Evolutionary conservation across 257 asterid genomes (phyloP).

Genomic region (Solanum sejunctum): DNA sequence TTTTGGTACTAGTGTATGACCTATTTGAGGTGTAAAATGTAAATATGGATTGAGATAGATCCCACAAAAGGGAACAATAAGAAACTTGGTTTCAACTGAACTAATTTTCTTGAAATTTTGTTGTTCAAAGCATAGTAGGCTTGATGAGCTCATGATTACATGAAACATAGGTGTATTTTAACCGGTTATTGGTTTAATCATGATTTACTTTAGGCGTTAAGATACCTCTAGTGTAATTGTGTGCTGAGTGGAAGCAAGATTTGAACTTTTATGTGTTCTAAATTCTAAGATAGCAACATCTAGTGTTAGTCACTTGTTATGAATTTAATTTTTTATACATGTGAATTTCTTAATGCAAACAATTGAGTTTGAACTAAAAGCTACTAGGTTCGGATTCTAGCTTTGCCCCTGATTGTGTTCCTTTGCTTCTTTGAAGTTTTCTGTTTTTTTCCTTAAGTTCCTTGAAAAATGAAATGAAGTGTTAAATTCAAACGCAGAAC

Average conservation of each 20-base stretch:
- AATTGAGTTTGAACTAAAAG: not conserved
- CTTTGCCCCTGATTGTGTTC: not conserved
- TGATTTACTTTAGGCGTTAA: not conserved
- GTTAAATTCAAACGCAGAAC: not conserved
- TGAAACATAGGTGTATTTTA: not conserved
- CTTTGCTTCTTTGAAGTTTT: not conserved
- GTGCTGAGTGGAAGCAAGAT: not conserved
- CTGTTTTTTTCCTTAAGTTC: not conserved
- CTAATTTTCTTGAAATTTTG: not conserved
- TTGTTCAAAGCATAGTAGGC: not conserved
- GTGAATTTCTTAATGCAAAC: not conserved
- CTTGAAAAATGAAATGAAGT: not conserved
- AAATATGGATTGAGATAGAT: not conserved
- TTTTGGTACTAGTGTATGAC: not conserved
- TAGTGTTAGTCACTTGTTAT: not conserved
- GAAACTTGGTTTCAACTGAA: not conserved
- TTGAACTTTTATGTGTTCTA: not conserved
- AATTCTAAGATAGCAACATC: not conserved
- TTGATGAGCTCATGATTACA: not conserved
- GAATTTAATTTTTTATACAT: not conserved
- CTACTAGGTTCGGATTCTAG: not conserved
- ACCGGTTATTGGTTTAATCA: not conserved
- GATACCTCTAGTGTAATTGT: not conserved
- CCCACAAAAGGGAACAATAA: not conserved
- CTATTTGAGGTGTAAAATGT: not conserved